A percentile compares a stretch with the other conserved stretches of the same genome.
phyloP scores from a whole-genome alignment of 345 rosid genomes.

The Boechera stricta region DNA sequence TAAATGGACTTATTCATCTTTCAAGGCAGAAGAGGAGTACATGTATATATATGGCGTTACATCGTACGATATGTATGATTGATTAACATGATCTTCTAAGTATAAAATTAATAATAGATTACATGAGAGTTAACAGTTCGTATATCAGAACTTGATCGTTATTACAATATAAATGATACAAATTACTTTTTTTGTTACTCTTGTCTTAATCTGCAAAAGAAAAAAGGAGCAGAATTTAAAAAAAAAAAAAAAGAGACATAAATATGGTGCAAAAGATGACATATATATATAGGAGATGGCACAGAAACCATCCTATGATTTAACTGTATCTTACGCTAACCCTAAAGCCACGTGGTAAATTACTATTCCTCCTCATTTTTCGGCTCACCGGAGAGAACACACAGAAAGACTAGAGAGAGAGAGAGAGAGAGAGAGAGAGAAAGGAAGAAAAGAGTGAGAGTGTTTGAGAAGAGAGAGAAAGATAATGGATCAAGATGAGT shows the following conservation, averaged over 20 bases:
- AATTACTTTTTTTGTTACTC: no score
- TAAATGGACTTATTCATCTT: no score
- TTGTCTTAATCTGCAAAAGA: background rate
- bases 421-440: conserved; percentile 32
- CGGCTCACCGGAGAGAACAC: conserved; percentile 39
- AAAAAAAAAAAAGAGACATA: conserved; percentile 9
- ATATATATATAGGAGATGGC: conserved; percentile 35
- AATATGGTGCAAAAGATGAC: conserved; percentile 36
- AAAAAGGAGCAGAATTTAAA: background rate
- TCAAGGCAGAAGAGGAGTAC: no score
- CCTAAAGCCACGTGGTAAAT: conserved; percentile 57
- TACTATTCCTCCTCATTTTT: conserved; percentile 38
- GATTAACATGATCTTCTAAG: background rate
- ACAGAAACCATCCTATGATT: conserved; percentile 39
- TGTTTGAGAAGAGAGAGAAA: conserved; percentile 27
- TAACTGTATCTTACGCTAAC: conserved; percentile 45
- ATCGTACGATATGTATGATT: conserved; percentile 9
- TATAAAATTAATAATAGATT: background rate
- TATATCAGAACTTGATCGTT: background rate
- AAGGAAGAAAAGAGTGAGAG: conserved; percentile 26
- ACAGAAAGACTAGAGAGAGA: conserved; percentile 31
- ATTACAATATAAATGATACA: background rate
- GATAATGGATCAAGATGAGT: conserved; percentile 40
- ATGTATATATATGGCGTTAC: background rate
- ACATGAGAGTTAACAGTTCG: background rate